phyloP scores from a whole-genome alignment of 768 basidiomycete species.

The Trametes coccinea region DNA sequence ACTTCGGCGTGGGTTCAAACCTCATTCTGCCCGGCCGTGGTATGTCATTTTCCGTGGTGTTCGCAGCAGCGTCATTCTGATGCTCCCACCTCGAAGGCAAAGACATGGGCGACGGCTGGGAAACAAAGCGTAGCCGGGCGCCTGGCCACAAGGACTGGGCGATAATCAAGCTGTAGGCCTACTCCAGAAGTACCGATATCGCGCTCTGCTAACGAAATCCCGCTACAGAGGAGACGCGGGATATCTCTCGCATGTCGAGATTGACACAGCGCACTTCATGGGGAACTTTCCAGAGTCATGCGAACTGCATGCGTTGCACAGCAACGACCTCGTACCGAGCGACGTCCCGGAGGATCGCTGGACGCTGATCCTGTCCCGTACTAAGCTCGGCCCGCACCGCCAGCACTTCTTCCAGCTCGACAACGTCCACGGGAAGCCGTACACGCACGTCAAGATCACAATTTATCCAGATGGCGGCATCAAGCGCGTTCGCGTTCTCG shows the following conservation, averaged over 20 bases:
- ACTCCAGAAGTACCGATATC: background rate
- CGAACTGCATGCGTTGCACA: constrained; percentile 64
- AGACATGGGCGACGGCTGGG: constrained; percentile 99
- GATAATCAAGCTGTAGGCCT: constrained; percentile 79
- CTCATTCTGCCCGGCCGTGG: constrained; percentile 89
- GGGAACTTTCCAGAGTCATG: constrained; percentile 94
- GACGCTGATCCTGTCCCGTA: constrained; percentile 72
- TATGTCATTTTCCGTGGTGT: constrained; percentile 22
- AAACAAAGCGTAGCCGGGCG: constrained; percentile 84
- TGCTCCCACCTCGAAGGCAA: constrained; percentile 45
- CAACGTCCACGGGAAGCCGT: constrained; percentile 54
- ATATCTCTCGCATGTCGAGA: constrained; percentile 71
- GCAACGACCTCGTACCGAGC: constrained; percentile 36
- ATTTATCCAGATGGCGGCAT: constrained; percentile 96
- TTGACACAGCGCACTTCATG: constrained; percentile 95
- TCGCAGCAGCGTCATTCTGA: constrained; percentile 6
- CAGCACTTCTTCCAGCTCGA: constrained; percentile 89
- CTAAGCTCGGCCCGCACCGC: constrained; percentile 84
- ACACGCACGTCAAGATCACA: constrained; percentile 84
- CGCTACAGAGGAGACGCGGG: constrained; percentile 67
- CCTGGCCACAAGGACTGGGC: constrained; percentile 90
- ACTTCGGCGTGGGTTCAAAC: constrained; percentile 91
- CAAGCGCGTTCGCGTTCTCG: constrained; percentile 86
- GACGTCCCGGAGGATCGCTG: constrained; percentile 52
- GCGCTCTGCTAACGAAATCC: background rate